Evolutionary conservation across 1,284 basidiomycete genomes (phyloP), one percentile per base, ranked within the genome.

Genomic region (Microbotryomycetes sp.): DNA sequence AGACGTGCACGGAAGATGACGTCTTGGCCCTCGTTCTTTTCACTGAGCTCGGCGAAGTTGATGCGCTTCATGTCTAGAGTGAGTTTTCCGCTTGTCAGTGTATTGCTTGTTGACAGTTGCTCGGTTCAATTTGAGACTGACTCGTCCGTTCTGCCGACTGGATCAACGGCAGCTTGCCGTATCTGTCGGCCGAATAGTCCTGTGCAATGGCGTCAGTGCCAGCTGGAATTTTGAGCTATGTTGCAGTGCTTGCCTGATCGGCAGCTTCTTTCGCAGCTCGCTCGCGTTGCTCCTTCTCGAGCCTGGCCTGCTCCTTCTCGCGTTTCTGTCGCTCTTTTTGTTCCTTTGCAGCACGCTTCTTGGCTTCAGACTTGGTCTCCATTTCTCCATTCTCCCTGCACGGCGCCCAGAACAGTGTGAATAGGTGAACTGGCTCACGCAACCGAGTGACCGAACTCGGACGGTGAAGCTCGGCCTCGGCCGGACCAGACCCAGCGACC

Each of bases 261-360:
- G 83, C 81, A 26, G 85, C 88, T 65, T 85, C 85, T 65, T 86
- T 81, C 70, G 85, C 83, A 59, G 83, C 83, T 61, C 85, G 86
- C 56, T 88, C 82, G 67, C 90, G 89, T 57, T 86, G 82, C 64
- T 84, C 85, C 71, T 85, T 88, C 16, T 88, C 89, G 5, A 83
- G 85, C 67, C 85, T 86, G 74, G 90, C 89, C 35, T 87, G 88
- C 5, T 87, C 89, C 76, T 91, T 93, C 76, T 87, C 88, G 26
- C 87, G 88, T 74, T 76, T 75, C 54, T 70, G 61, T 53, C 72
- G 70, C 62, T 77, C 76, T 71, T 98, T 97, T 77, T 96, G 91
- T 21, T 86, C 88, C 64, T 89, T 87, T 76, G 94, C 96, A 29
- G 88, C 89, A 31, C 85, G 83, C 79, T 93, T 96, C 80, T 97